phyloP scores from a whole-genome alignment of 176 grass and related monocot species.

The Oryza rufipogon region DNA sequence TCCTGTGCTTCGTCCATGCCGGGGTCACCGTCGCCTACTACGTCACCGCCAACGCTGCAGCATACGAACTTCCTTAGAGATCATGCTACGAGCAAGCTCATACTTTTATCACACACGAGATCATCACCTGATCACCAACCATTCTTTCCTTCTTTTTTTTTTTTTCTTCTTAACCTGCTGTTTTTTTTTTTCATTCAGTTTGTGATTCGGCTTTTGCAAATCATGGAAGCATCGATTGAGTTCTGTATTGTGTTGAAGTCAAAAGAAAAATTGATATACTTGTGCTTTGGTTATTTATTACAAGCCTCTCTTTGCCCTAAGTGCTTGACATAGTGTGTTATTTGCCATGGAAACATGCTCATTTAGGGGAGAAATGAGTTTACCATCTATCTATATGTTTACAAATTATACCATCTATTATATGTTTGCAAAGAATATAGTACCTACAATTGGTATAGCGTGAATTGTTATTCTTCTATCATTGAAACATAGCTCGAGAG shows the following conservation, averaged over 20 bases:
- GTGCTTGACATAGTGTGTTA: background rate
- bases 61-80: conserved; percentile 27
- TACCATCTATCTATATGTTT: background rate
- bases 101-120: conserved; percentile 19
- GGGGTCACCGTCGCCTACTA: conserved; percentile 76
- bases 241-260: conserved; percentile 24
- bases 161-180: background rate
- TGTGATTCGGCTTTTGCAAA: conserved; percentile 11
- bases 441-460: background rate
- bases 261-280: background rate
- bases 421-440: background rate
- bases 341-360: background rate
- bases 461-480: background rate
- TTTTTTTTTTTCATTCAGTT: conserved; percentile 5
- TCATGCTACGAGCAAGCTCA: conserved; percentile 27
- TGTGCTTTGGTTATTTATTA: conserved; percentile 5
- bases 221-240: conserved; percentile 23
- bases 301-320: background rate
- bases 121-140: background rate
- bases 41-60: conserved; percentile 49
- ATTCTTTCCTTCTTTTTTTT: conserved; percentile 42
- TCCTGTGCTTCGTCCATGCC: conserved; percentile 83
- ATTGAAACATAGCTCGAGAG: too few relatives aligned
- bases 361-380: background rate
- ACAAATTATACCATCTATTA: too few relatives aligned